Percentiles rank a stretch among this genome's conserved stretches.
Conservation (phyloP, 192 early-diverging fungal species). For the Coemansia aciculifera region DNA sequence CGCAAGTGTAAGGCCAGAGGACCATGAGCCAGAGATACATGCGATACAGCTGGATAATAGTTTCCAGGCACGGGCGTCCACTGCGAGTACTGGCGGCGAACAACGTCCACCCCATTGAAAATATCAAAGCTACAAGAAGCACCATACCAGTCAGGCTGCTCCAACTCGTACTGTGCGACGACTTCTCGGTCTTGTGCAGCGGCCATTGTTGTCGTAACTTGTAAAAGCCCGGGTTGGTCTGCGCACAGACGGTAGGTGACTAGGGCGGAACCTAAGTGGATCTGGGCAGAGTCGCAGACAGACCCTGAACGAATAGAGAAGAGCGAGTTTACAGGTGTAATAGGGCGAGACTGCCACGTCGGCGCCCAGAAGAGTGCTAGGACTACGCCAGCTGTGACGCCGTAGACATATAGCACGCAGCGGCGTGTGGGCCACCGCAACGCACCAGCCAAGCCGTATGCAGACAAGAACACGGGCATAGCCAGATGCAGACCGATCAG, state of each 20-base stretch:
- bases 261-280: slow-evolving; percentile 6
- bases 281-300: slow-evolving; percentile 29
- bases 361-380: slow-evolving; percentile 18
- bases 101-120: slow-evolving; percentile 34
- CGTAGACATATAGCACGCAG: slow-evolving; percentile 1
- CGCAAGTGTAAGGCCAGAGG: slow-evolving; percentile 30
- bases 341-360: slow-evolving; percentile 39
- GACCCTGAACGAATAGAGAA: slow-evolving; percentile 1
- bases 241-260: slow-evolving; percentile 33
- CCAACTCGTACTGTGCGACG: slow-evolving; percentile 25
- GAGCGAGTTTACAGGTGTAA: not conserved
- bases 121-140: slow-evolving; percentile 17
- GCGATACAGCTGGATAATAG: slow-evolving; percentile 37
- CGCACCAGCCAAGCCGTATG: slow-evolving; percentile 10
- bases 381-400: slow-evolving; percentile 13
- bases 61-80: slow-evolving; percentile 47
- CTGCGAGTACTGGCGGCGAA: slow-evolving; percentile 15
- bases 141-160: not conserved
- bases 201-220: slow-evolving; percentile 5
- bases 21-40: slow-evolving; percentile 22
- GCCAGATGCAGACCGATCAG: slow-evolving; percentile 13
- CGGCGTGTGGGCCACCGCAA: slow-evolving; percentile 23
- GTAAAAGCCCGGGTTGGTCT: slow-evolving; percentile 20
- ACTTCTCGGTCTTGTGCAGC: slow-evolving; percentile 38
- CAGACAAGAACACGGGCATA: slow-evolving; percentile 6